A percentile compares a stretch with the other conserved stretches of the same genome.
These are phyloP conservation scores for Rubroboletus pulcherrimus DNA, from an alignment of 768 basidiomycete genomes.

Conservation along the genomic window DNA sequence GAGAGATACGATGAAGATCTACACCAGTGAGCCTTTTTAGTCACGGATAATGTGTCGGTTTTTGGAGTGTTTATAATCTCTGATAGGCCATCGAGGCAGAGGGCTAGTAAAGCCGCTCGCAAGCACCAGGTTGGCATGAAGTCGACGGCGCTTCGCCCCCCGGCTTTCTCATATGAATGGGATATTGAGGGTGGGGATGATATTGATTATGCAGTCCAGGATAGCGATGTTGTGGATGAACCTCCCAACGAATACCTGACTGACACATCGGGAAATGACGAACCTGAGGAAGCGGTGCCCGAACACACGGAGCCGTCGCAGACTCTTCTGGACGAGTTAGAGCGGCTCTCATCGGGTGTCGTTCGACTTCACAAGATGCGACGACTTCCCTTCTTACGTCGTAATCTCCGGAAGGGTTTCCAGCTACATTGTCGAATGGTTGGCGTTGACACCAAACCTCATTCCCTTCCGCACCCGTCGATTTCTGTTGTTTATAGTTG, in stretches of 20 bases:
- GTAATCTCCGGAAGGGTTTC: conserved; percentile 51
- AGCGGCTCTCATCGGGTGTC: conserved; percentile 29
- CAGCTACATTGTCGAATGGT: conserved; percentile 35
- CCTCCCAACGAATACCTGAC: neutral
- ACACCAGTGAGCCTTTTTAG: conserved; percentile 3
- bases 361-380: conserved; percentile 36
- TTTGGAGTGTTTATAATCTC: conserved; percentile 1
- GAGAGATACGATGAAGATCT: conserved; percentile 1
- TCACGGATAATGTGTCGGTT: neutral
- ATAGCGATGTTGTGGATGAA: conserved; percentile 6
- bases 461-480: conserved; percentile 14
- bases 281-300: neutral
- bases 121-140: conserved; percentile 14
- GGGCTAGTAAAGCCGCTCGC: conserved; percentile 14
- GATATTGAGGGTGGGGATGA: conserved; percentile 4
- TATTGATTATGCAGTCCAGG: neutral
- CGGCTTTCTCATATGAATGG: neutral
- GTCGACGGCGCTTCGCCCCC: neutral
- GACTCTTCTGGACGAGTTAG: conserved; percentile 34
- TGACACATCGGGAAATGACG: conserved; percentile 9
- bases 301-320: conserved; percentile 29
- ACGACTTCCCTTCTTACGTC: conserved; percentile 54
- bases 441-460: conserved; percentile 33
- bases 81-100: conserved; percentile 8
- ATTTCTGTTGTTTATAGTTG: conserved; percentile 25